phyloP scores from a whole-genome alignment of 2,329 filamentous ascomycete species.

The Colletotrichum gloeosporioides region DNA sequence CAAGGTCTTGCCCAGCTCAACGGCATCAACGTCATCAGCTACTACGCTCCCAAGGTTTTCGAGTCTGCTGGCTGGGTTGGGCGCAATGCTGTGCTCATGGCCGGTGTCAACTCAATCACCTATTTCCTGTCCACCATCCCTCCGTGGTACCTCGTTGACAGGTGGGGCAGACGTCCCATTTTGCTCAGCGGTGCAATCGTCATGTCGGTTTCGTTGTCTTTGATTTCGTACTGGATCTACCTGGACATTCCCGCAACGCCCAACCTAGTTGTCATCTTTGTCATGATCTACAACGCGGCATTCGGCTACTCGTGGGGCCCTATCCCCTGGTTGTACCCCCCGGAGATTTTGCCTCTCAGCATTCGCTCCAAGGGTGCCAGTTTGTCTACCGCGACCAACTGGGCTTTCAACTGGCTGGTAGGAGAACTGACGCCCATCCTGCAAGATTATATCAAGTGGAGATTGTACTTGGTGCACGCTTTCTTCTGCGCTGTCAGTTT shows the following conservation, averaged over 20 bases:
- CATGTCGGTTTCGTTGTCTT: conserved; percentile 87
- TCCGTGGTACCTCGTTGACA: conserved; percentile 96
- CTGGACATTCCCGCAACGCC: conserved; percentile 82
- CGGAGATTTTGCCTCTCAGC: conserved; percentile 96
- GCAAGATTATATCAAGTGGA: conserved; percentile 91
- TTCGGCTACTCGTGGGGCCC: conserved; percentile 97
- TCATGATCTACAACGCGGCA: conserved; percentile 98
- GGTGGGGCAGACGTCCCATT: conserved; percentile 88
- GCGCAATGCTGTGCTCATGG: conserved; percentile 93
- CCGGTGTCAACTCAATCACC: conserved; percentile 89
- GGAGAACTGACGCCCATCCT: conserved; percentile 94
- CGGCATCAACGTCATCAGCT: conserved; percentile 99
- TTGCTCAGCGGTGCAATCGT: conserved; percentile 86
- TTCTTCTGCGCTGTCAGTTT: conserved; percentile 97
- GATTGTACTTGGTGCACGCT: conserved; percentile 91
- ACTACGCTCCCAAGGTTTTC: conserved; percentile 96
- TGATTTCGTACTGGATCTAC: conserved; percentile 95
- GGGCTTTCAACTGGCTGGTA: conserved; percentile 98
- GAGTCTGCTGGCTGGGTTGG: conserved; percentile 96
- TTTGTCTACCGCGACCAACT: conserved; percentile 94
- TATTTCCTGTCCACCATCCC: conserved; percentile 93
- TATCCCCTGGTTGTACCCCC: conserved; percentile 97
- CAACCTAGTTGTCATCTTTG: conserved; percentile 86
- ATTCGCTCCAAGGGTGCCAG: conserved; percentile 97
- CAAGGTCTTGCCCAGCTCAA: conserved; percentile 96